Evolutionary conservation across 176 grass and related monocot genomes (phyloP), one percentile per base, ranked within the genome.

Genomic region (Luzula sylvatica): DNA sequence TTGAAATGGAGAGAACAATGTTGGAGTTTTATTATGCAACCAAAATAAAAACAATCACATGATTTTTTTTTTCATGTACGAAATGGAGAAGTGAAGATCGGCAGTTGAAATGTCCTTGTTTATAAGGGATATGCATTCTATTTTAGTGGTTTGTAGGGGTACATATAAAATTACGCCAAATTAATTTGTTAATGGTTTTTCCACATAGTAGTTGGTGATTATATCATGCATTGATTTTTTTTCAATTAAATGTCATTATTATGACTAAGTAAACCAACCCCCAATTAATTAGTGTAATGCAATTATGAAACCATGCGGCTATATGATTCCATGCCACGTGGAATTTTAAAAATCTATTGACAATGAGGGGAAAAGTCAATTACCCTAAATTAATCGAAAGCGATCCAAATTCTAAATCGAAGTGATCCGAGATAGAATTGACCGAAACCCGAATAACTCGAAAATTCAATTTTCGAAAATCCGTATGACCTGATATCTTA

Each of bases 91-190:
- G 20, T 42, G 9, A 4, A 15, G 42, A 41, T n/a, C 13, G 19
- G 35, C 56, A 6, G 56, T 59, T 59, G 56, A 59, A 20, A 59
- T 59, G 56, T 59, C 56, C 7, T 3, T 59, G 55, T 58, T 58
- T 38, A 40, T 11, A 6, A 40, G 35, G 35, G 11, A 40, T 6
- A 6, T 40, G 5, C 11, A 40, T 40, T 40, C 11, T 40, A 5
- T 11, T 6, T 6, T 40, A 40, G 7, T 40, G 11, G 17, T 59
- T 59, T 24, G 42, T 59, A 41, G 39, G 1, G 42, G 16, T 22
- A 11, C 32, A 38, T 20, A 20, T 21, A 20, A 13, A 35, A 13
- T 11, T 41, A 59, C 38, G 18, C 20, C 35, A 42, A 59, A 41
- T 40, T 42, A 59, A 42, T 23, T 59, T 43, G 56, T 30, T n/a